phyloP scores from a whole-genome alignment of 2,329 filamentous ascomycete genomes.

The Knoxdaviesia capensis region DNA sequence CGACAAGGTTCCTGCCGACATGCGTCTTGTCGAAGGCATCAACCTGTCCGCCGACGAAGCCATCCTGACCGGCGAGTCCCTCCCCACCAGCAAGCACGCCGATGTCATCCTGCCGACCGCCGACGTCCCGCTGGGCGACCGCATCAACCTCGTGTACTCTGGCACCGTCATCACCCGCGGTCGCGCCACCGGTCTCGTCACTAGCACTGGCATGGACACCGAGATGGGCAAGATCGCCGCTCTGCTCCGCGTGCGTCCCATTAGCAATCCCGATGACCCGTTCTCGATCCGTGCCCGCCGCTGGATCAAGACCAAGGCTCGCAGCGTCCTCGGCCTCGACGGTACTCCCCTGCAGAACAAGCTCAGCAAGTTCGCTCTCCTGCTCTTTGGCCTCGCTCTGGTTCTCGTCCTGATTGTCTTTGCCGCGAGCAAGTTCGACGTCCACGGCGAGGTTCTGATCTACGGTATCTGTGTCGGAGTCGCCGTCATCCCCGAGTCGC shows the following conservation, averaged over 20 bases:
- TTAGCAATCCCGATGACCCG: conserved; percentile 16
- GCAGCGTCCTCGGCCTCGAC: conserved; percentile 41
- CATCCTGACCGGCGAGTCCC: conserved; percentile 52
- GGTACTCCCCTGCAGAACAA: conserved; percentile 75
- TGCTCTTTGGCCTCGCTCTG: conserved; percentile 55
- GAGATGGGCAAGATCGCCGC: conserved; percentile 61
- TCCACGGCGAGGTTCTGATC: conserved; percentile 36
- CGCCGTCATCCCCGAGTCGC: conserved; percentile 43
- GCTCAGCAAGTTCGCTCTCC: conserved; percentile 64
- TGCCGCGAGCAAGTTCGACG: conserved; percentile 30
- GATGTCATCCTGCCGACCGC: conserved; percentile 29
- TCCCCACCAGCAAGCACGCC: conserved; percentile 47
- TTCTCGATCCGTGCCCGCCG: conserved; percentile 22
- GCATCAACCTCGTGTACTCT: conserved; percentile 50
- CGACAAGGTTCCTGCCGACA: conserved; percentile 50
- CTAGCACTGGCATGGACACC: conserved; percentile 52
- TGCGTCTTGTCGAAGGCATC: conserved; percentile 43
- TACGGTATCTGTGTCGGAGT: conserved; percentile 42
- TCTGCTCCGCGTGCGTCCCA: conserved; percentile 37
- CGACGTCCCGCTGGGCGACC: conserved; percentile 44
- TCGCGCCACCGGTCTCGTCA: conserved; percentile 47
- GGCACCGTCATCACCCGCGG: conserved; percentile 54
- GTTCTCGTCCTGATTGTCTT: conserved; percentile 42
- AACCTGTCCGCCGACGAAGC: conserved; percentile 63
- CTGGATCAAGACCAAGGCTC: conserved; percentile 20